phyloP scores from a whole-genome alignment of 176 grass and related monocot species.

The Guadua angustifolia region DNA sequence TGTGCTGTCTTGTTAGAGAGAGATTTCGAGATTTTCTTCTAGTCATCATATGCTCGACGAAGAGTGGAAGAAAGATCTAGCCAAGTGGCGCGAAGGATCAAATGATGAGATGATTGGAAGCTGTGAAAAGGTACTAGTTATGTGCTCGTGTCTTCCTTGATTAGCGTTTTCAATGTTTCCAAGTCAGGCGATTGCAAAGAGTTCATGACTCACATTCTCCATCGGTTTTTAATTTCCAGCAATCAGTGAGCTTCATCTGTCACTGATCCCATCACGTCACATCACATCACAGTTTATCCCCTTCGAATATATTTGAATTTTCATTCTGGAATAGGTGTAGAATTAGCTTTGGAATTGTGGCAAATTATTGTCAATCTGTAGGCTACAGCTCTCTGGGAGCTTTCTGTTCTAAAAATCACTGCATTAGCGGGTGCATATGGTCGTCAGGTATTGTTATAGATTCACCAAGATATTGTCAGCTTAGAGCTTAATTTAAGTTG shows the following conservation, averaged over 20 bases:
- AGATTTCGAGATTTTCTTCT: constrained; percentile 25
- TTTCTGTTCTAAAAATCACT: not conserved
- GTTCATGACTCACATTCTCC: not conserved
- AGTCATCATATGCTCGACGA: constrained; percentile 48
- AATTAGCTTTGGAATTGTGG: not conserved
- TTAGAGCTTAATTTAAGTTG: not conserved
- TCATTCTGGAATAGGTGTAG: not conserved
- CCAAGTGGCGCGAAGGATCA: constrained; percentile 25
- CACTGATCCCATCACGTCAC: not conserved
- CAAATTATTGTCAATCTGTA: not conserved
- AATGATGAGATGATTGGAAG: constrained; percentile 37
- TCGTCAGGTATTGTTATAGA: not conserved
- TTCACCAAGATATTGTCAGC: not conserved
- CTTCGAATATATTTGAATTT: not conserved
- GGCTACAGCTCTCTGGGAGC: not conserved
- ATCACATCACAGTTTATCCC: not conserved
- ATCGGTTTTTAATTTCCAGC: not conserved
- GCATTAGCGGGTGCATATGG: not conserved
- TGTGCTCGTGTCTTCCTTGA: not conserved
- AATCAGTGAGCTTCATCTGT: not conserved
- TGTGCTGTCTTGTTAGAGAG: not conserved
- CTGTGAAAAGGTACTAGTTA: not conserved
- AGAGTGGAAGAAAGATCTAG: constrained; percentile 25
- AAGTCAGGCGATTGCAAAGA: not conserved
- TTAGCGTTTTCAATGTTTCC: constrained; percentile 23